Conservation (phyloP, 768 basidiomycete genomes). For the Lentinula detonsa region DNA sequence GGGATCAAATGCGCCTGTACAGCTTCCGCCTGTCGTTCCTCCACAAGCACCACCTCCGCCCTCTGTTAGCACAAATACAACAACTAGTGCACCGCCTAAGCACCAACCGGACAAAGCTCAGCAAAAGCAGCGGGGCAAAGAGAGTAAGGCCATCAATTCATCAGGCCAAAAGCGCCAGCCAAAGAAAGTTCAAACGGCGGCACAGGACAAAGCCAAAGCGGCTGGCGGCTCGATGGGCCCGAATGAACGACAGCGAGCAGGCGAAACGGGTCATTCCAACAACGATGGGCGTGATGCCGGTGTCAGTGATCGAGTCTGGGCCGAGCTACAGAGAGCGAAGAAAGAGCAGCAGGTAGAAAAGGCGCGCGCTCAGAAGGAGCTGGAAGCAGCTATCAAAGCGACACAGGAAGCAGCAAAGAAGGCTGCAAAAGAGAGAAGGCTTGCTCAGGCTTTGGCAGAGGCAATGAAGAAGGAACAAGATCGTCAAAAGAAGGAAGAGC, state of each 20-base stretch:
- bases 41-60: conserved; percentile 11
- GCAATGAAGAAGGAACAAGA: conserved; percentile 11
- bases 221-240: background rate
- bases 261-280: background rate
- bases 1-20: background rate
- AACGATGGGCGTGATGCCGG: conserved; percentile 33
- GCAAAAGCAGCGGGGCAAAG: background rate
- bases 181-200: background rate
- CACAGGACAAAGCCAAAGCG: conserved; percentile 1
- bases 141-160: too few relatives aligned
- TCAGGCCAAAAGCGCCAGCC: background rate
- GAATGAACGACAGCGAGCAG: conserved; percentile 4
- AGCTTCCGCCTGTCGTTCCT: background rate
- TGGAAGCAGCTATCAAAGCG: conserved; percentile 10
- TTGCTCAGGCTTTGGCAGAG: conserved; percentile 10
- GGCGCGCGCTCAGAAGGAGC: conserved; percentile 8
- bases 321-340: conserved; percentile 16
- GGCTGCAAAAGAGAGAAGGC: conserved; percentile 9
- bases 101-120: too few relatives aligned
- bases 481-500: conserved; percentile 8
- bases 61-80: conserved; percentile 2
- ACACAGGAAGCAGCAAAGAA: conserved; percentile 14
- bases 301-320: conserved; percentile 48
- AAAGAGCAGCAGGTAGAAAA: conserved; percentile 7
- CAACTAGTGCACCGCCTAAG: background rate